Evolutionary conservation across 352 stramenopile species (phyloP).

Genomic region (Pythium sukuiense): DNA sequence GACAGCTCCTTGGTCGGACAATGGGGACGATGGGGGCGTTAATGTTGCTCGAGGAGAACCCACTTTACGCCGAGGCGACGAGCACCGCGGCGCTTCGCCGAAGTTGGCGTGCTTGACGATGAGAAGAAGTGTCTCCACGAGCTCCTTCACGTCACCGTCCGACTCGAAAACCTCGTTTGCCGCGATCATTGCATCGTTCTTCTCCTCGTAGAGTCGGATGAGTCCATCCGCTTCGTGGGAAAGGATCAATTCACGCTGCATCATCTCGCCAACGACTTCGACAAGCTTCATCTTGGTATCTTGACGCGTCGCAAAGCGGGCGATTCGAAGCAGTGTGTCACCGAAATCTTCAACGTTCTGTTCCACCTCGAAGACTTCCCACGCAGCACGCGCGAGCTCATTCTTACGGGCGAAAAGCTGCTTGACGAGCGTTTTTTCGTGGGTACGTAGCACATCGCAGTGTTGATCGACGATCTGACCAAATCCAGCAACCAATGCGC

Average conservation of each 20-base stretch:
- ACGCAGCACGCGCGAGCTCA: slow-evolving; percentile 50
- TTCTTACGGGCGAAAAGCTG: slow-evolving; percentile 45
- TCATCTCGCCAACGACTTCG: slow-evolving; percentile 71
- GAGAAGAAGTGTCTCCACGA: slow-evolving; percentile 77
- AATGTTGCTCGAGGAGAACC: slow-evolving; percentile 1
- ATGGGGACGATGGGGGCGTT: slow-evolving; percentile 15
- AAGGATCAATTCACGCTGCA: slow-evolving; percentile 45
- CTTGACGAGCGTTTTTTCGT: slow-evolving; percentile 45
- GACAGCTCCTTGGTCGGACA: slow-evolving; percentile 1
- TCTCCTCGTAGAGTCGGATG: slow-evolving; percentile 57
- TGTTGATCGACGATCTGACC: slow-evolving; percentile 37
- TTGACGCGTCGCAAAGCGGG: slow-evolving; percentile 49
- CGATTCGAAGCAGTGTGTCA: slow-evolving; percentile 54
- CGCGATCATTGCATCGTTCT: slow-evolving; percentile 72
- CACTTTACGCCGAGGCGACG: slow-evolving; percentile 19
- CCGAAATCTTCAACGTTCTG: slow-evolving; percentile 46
- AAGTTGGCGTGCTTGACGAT: slow-evolving; percentile 83
- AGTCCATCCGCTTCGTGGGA: slow-evolving; percentile 62
- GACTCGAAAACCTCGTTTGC: slow-evolving; percentile 73
- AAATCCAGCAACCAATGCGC: slow-evolving; percentile 36
- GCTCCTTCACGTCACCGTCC: slow-evolving; percentile 69
- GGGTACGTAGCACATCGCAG: slow-evolving; percentile 32
- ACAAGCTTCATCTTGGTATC: slow-evolving; percentile 51
- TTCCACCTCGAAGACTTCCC: slow-evolving; percentile 49
- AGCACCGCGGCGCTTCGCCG: slow-evolving; percentile 30